A percentile compares a stretch with the other conserved stretches of the same genome.
Evolutionary conservation across 2,329 filamentous ascomycete genomes (phyloP).

Genomic region (Diaporthe sp.): DNA sequence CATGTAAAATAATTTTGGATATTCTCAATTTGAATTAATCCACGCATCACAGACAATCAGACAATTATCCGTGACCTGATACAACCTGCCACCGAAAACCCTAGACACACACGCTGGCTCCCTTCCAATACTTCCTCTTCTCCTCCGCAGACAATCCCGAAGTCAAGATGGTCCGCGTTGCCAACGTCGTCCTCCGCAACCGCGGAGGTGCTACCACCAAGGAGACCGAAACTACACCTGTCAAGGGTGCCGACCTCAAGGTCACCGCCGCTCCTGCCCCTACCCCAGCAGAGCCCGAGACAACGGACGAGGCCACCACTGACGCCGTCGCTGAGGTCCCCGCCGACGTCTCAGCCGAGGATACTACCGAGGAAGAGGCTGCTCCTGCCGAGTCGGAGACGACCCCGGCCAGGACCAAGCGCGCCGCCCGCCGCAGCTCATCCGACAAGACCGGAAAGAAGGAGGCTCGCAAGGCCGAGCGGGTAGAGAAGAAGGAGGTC

Average conservation of each 20-base stretch:
- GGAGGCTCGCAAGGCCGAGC: slow-evolving; percentile 14
- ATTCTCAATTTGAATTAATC: neutral
- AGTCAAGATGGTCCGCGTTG: slow-evolving; percentile 21
- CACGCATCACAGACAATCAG: neutral
- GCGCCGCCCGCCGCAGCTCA: slow-evolving; percentile 11
- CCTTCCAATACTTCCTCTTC: slow-evolving; percentile 20
- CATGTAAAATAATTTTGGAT: fast-evolving
- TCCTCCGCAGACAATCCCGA: slow-evolving; percentile 4
- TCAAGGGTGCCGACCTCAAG: neutral
- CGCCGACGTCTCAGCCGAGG: neutral
- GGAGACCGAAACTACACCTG: neutral
- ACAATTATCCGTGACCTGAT: neutral
- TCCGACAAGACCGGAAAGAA: slow-evolving; percentile 14
- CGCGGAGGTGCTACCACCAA: neutral
- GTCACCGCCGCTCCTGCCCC: neutral
- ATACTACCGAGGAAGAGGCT: neutral
- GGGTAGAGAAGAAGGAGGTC: slow-evolving; percentile 11
- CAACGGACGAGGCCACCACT: neutral
- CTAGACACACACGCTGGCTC: neutral
- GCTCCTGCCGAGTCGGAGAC: neutral
- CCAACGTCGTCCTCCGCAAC: slow-evolving; percentile 7
- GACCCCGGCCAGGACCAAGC: neutral
- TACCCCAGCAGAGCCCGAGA: slow-evolving; percentile 9
- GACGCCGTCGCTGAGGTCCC: neutral
- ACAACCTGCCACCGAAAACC: neutral